phyloP scores from a whole-genome alignment of 2,329 filamentous ascomycete species.

The Pestalotiopsis sp. region DNA sequence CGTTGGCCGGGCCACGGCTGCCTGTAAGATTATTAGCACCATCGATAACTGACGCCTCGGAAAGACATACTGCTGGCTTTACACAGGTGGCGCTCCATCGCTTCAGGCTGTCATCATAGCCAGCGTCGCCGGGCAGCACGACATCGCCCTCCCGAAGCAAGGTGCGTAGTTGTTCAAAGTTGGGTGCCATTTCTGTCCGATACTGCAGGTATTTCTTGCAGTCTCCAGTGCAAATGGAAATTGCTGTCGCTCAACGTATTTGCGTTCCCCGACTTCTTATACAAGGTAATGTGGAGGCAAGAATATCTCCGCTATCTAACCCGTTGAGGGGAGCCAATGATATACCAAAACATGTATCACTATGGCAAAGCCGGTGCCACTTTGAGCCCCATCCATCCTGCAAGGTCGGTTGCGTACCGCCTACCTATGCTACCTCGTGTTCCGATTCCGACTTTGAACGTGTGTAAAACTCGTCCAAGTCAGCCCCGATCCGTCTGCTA shows the following conservation, averaged over 20 bases:
- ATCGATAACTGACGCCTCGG: neutral
- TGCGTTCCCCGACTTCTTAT: neutral
- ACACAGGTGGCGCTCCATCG: conserved; percentile 40
- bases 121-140: conserved; percentile 34
- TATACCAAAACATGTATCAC: neutral
- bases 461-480: neutral
- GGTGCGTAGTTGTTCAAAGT: conserved; percentile 12
- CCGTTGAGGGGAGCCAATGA: neutral
- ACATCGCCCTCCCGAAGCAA: conserved; percentile 25
- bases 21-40: conserved; percentile 29
- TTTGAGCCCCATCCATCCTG: neutral
- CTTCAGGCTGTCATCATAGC: conserved; percentile 35
- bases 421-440: neutral
- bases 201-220: neutral
- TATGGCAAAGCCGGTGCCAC: neutral
- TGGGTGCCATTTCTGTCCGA: neutral
- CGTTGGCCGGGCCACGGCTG: conserved; percentile 45
- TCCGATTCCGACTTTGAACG: neutral
- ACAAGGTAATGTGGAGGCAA: neutral
- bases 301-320: neutral
- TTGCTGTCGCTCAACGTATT: neutral
- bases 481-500: neutral
- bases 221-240: neutral
- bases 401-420: neutral
- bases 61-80: conserved; percentile 32